A percentile compares a stretch with the other conserved stretches of the same genome.
Conservation (phyloP, 73 alveolate genomes). For the Urostyla sp. region DNA sequence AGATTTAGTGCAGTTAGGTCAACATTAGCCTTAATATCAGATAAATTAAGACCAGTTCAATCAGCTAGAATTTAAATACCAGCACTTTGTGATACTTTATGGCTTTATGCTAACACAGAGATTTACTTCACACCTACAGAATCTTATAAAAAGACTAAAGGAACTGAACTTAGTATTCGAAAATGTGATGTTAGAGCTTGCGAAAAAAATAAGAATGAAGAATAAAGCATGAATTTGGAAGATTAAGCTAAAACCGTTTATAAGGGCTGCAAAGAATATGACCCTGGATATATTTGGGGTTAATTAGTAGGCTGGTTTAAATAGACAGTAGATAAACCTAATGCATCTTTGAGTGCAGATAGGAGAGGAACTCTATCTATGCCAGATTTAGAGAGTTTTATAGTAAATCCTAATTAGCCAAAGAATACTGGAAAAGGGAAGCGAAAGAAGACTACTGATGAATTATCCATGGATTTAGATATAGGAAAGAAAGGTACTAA, state of each 20-base stretch:
- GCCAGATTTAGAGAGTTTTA: constrained; percentile 85
- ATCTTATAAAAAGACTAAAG: constrained; percentile 53
- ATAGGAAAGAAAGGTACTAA: constrained; percentile 25
- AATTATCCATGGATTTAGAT: constrained; percentile 25
- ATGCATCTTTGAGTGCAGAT: constrained; percentile 76
- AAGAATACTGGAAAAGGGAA: constrained; percentile 45
- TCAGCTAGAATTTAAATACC: constrained; percentile 33
- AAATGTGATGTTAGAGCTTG: constrained; percentile 66
- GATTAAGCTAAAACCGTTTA: constrained; percentile 63
- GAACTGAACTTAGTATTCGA: constrained; percentile 60
- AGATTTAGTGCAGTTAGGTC: neutral
- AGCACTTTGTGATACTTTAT: constrained; percentile 68
- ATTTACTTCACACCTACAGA: constrained; percentile 68
- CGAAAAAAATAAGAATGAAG: neutral
- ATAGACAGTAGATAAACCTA: constrained; percentile 90
- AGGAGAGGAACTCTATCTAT: constrained; percentile 92
- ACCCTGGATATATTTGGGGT: constrained; percentile 86
- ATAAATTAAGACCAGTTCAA: constrained; percentile 17
- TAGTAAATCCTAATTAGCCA: constrained; percentile 48
- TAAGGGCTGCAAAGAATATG: constrained; percentile 88
- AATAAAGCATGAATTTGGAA: constrained; percentile 4
- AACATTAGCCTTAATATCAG: constrained; percentile 22
- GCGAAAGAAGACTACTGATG: constrained; percentile 42
- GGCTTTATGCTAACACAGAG: constrained; percentile 63
- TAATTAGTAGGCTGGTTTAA: constrained; percentile 88